Conservation (phyloP, 2,329 filamentous ascomycete species). For the Amesomyces nigricolor region DNA sequence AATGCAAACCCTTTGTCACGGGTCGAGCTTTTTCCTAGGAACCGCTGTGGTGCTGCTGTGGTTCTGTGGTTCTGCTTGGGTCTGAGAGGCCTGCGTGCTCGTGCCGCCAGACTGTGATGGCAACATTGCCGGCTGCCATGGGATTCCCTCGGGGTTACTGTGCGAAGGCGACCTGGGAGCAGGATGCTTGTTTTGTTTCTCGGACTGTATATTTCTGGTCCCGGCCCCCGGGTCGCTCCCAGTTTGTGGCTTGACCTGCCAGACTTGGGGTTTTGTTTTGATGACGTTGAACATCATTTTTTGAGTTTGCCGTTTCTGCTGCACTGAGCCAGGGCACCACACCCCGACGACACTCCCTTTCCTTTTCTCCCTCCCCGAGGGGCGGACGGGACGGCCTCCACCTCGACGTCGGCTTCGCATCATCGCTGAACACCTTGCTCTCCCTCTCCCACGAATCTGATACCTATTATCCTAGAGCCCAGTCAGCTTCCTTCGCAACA, state of each 20-base stretch:
- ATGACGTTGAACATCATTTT: not conserved
- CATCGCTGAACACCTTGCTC: no score
- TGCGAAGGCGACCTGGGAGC: no score
- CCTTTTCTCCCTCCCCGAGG: no score
- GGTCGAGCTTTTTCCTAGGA: slow-evolving; percentile 3
- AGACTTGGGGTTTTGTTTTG: not conserved
- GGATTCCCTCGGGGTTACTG: not conserved
- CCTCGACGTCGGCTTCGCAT: no score
- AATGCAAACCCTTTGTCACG: slow-evolving; percentile 12
- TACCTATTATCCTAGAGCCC: no score
- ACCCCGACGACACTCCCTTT: no score
- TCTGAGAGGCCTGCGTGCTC: not conserved
- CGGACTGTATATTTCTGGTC: not conserved
- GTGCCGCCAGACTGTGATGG: slow-evolving; percentile 14
- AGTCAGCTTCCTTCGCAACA: not conserved
- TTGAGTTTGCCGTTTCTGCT: no score
- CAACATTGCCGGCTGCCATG: slow-evolving; percentile 4
- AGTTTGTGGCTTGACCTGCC: not conserved
- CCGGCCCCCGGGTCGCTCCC: not conserved
- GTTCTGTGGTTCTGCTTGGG: not conserved
- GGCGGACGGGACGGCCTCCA: no score
- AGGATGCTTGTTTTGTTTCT: not conserved
- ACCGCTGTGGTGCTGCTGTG: not conserved
- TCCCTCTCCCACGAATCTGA: no score
- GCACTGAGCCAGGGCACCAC: no score